phyloP scores from a whole-genome alignment of 139 green algal species.

The Chlamydomonas sp. region DNA sequence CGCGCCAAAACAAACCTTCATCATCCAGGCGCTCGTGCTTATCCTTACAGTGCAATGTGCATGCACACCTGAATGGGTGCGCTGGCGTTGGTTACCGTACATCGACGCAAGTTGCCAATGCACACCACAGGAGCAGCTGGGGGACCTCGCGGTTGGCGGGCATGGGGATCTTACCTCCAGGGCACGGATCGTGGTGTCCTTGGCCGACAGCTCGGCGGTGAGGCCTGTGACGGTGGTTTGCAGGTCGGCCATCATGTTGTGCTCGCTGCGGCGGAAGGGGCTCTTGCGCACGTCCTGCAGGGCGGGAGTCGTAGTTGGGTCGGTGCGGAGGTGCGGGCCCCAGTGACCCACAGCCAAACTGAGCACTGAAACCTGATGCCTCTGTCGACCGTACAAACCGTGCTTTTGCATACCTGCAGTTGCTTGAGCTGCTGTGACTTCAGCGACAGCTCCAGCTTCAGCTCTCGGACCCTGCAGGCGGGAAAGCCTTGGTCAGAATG shows the following conservation, averaged over 20 bases:
- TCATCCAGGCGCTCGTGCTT: too few relatives aligned
- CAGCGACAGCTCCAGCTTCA: background rate
- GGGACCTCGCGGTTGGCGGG: too few relatives aligned
- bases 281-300: background rate
- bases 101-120: too few relatives aligned
- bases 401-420: slow-evolving; percentile 1
- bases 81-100: too few relatives aligned
- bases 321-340: too few relatives aligned
- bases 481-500: background rate
- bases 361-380: too few relatives aligned
- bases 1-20: background rate
- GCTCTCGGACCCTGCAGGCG: slow-evolving; percentile 10
- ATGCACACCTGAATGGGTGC: too few relatives aligned
- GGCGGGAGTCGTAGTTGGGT: background rate
- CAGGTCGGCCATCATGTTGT: background rate
- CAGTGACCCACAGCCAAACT: too few relatives aligned
- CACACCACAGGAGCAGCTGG: too few relatives aligned
- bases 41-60: too few relatives aligned
- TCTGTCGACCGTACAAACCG: too few relatives aligned
- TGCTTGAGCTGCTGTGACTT: background rate
- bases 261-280: background rate
- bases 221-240: slow-evolving; percentile 10
- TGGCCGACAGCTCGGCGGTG: slow-evolving; percentile 9
- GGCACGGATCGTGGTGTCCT: slow-evolving; percentile 10
- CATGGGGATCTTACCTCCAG: background rate